Evolutionary conservation across 306 rosid species (phyloP), one percentile per base, ranked within the genome.

Genomic region (Albizia julibrissin): DNA sequence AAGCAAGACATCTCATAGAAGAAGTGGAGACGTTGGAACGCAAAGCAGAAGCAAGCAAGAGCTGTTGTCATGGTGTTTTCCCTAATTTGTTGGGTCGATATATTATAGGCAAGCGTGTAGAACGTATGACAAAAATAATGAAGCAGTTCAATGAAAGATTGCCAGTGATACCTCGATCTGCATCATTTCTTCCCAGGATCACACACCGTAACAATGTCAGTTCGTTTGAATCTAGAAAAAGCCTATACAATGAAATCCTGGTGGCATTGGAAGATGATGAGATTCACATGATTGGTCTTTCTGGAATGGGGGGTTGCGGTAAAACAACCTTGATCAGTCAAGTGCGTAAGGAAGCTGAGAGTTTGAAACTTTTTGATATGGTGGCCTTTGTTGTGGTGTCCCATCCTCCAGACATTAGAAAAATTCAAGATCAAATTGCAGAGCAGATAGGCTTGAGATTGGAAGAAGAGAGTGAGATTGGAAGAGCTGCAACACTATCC

Each of bases 331-430:
- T 76, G 80, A 8, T 18, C 10, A 4, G 3, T 24, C 15, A 59
- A 42, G 6, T 58, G 16, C 2, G 9, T 1, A 8, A 8, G 0
- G 67, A 4, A 4, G 27, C 3, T 6, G 0, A 59, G 18, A 16
- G 15, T 4, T 21, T 2, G 1, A 10, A 69, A 1, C 26, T 40
- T 6, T 59, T 56, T 37, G 39, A 76, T 1, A 4, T 8, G 33
- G 56, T 39, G 16, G 24, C 18, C 4, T 34, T 13, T 56, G 69
- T 16, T 0, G 18, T 3, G 0, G 54, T 76, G 40, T 22, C 40
- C 15, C 0, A 0, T 0, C 0, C 0, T 6, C 24, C n/a, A 2
- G 1, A 37, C 1, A 15, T 37, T 3, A 7, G 0, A 59, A 13
- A 2, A 0, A 37, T 59, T n/a, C 80, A 76, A 76, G 10, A 0